Conservation (phyloP, 2,329 filamentous ascomycete genomes). For the Colletotrichum noveboracense region DNA sequence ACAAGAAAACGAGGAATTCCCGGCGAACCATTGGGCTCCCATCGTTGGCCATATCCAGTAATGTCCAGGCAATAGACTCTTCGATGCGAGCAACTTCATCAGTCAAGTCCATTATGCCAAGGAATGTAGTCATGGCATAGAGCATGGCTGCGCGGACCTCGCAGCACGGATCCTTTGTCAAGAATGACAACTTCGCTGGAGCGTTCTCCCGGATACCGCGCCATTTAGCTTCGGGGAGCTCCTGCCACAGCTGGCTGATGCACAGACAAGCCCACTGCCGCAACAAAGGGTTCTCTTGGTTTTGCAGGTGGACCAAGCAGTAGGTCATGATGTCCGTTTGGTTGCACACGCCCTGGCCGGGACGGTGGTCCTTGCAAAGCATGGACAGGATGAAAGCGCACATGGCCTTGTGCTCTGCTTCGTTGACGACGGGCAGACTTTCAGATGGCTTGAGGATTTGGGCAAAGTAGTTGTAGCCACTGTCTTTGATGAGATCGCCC, state of each 20-base stretch:
- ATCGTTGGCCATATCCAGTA: constrained; percentile 91
- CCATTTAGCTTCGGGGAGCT: constrained; percentile 94
- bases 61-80: constrained; percentile 85
- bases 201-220: constrained; percentile 89
- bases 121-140: constrained; percentile 90
- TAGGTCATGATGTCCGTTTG: constrained; percentile 89
- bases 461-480: constrained; percentile 96
- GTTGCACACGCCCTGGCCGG: constrained; percentile 90
- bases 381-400: constrained; percentile 97
- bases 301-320: constrained; percentile 82
- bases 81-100: constrained; percentile 91
- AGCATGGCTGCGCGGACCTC: constrained; percentile 94
- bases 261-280: constrained; percentile 96
- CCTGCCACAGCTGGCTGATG: constrained; percentile 92
- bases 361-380: constrained; percentile 93
- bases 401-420: constrained; percentile 94
- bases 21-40: constrained; percentile 94
- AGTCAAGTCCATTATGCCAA: constrained; percentile 91
- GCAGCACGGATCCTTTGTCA: constrained; percentile 85
- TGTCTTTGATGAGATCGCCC: constrained; percentile 92
- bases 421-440: constrained; percentile 83
- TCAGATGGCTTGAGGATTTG: constrained; percentile 87
- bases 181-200: constrained; percentile 77
- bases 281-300: constrained; percentile 85
- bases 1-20: constrained; percentile 92